phyloP scores from a whole-genome alignment of 257 asterid species.

The Solanum infundibuliforme region DNA sequence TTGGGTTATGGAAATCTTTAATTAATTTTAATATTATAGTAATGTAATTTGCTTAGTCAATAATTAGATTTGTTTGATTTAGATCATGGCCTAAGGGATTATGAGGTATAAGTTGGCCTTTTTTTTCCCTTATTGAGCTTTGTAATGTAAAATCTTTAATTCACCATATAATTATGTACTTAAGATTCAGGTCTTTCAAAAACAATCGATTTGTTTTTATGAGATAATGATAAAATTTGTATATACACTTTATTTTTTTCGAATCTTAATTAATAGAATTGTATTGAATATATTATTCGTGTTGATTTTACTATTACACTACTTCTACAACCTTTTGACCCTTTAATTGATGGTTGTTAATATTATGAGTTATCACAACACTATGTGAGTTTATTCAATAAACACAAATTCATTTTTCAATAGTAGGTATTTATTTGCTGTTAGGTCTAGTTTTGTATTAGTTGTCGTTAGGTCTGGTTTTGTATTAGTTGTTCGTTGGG shows the following conservation, averaged over 20 bases:
- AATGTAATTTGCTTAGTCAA: background rate
- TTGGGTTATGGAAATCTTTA: background rate
- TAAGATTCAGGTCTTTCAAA: too few relatives aligned
- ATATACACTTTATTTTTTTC: too few relatives aligned
- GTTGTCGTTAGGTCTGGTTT: background rate
- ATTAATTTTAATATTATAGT: background rate
- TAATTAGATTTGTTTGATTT: background rate
- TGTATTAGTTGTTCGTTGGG: background rate
- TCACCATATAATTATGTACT: background rate
- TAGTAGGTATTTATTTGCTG: background rate
- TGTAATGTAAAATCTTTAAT: background rate
- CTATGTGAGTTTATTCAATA: background rate
- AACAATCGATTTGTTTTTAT: fast-evolving
- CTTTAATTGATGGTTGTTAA: background rate
- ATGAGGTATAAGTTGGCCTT: background rate
- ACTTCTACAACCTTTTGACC: background rate
- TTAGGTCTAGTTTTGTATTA: background rate
- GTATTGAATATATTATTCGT: too few relatives aligned
- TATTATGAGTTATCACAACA: background rate
- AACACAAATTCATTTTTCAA: background rate
- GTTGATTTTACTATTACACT: background rate
- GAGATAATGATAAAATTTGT: background rate
- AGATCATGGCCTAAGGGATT: background rate
- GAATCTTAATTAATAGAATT: too few relatives aligned
- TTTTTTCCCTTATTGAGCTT: background rate